phyloP scores from a whole-genome alignment of 495 filamentous ascomycete species.

The Geoglossum glabrum region DNA sequence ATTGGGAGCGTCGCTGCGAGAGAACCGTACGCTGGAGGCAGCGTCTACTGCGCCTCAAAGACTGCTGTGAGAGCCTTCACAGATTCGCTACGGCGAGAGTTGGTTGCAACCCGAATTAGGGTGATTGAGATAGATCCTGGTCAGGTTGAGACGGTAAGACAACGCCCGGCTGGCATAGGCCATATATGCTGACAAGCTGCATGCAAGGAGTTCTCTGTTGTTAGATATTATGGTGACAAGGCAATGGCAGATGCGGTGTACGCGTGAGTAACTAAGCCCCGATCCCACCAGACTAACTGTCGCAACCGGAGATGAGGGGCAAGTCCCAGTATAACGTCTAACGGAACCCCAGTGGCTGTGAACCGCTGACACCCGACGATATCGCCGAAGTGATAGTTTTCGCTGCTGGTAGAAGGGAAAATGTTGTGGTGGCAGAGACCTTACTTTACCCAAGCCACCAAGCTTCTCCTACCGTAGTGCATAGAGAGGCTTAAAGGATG shows the following conservation, averaged over 20 bases:
- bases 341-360: conserved; percentile 39
- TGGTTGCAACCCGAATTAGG: conserved; percentile 67
- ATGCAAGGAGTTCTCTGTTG: conserved; percentile 69
- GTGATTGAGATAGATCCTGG: conserved; percentile 90
- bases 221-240: conserved; percentile 86
- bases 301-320: not conserved
- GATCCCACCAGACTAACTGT: not conserved
- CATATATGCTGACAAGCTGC: not conserved
- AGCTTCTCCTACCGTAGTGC: conserved; percentile 34
- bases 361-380: conserved; percentile 87
- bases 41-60: conserved; percentile 95
- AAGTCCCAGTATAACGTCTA: not conserved
- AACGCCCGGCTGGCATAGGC: not conserved
- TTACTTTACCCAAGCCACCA: conserved; percentile 85
- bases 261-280: conserved; percentile 33
- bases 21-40: conserved; percentile 73
- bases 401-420: conserved; percentile 69
- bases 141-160: conserved; percentile 74
- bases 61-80: conserved; percentile 83
- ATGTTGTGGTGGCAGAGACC: conserved; percentile 87
- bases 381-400: conserved; percentile 93
- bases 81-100: conserved; percentile 70
- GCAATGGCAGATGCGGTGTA: conserved; percentile 90
- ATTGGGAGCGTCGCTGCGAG: conserved; percentile 89
- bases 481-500: conserved; percentile 28